A percentile compares a stretch with the other conserved stretches of the same genome.
Conservation (phyloP, 306 rosid species). For the Gastrolobium bilobum region DNA sequence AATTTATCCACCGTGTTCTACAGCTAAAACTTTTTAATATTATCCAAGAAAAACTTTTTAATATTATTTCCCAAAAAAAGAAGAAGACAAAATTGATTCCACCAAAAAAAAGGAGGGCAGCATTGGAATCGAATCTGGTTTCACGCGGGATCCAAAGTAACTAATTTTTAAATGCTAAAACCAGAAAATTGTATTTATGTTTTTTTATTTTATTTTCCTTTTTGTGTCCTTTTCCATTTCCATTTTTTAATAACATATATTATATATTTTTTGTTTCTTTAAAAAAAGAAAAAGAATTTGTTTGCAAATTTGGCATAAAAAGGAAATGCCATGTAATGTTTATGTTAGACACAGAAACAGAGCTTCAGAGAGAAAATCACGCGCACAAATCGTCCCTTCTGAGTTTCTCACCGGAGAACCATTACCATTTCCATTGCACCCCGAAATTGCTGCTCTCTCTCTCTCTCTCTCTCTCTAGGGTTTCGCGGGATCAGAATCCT, state of each 20-base stretch:
- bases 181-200: background rate
- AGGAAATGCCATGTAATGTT: background rate
- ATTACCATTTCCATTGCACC: conserved; percentile 26
- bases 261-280: background rate
- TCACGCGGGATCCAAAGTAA: conserved; percentile 48
- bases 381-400: conserved; percentile 42
- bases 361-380: conserved; percentile 40
- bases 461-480: conserved; percentile 50
- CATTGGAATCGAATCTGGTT: background rate
- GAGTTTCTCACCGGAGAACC: conserved; percentile 45
- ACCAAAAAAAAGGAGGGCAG: background rate
- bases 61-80: background rate
- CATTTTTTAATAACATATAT: background rate
- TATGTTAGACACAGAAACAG: background rate
- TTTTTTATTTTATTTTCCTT: background rate
- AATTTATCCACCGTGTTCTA: too few relatives aligned
- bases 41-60: too few relatives aligned
- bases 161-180: conserved; percentile 37
- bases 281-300: background rate
- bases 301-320: conserved; percentile 35
- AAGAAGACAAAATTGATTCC: background rate
- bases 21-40: too few relatives aligned
- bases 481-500: conserved; percentile 49
- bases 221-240: background rate
- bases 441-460: conserved; percentile 45